Base-by-base conservation (phyloP, 345 rosid species). In the Lumnitzera littorea region DNA sequence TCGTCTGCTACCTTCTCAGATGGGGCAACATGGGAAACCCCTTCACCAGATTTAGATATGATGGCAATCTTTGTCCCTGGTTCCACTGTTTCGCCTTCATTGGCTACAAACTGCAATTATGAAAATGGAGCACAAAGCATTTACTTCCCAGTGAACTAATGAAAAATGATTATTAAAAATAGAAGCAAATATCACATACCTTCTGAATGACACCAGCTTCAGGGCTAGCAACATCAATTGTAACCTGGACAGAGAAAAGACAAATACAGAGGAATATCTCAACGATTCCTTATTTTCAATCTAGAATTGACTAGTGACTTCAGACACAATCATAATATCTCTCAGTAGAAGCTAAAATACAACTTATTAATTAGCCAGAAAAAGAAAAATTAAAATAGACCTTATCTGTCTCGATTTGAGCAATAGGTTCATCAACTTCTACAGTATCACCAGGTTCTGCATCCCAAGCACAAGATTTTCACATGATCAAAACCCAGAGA, bases 331-430 rank as follows among this genome's bases (percentile, higher is more conserved):
- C 10, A 5, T 36, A 36, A 36, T 36, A 9, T 36, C 43, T 36
- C 43, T 36, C 43, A 36, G 3, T 36, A 4, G 7, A 6, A 36
- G 43, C 10, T 36, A 27, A 36, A 13, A 31, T 20, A 50, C 24
- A 49, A 13, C 57, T 24, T 61, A 3, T 17, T 25, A 16, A 20
- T 31, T 49, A 24, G 7, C 13, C 15, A 60, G 20, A 20, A 20
- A 20, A 52, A 20, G 1, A 10, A 48, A 46, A 12, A 46, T 50
- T 51, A 51, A 46, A 58, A 47, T 43, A 68, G 53, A 94, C 99
- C 86, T 94, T 94, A 79, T 94, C 97, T 3, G 99, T 94, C 74
- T 94, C 99, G 63, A 94, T 86, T 73, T 94, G 97, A 58, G 97
- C 99, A 78, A 90, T 90, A 49, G 91, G 69, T 71, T 94, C 97